Evolutionary conservation across 495 filamentous ascomycete species (phyloP).

Genomic region (Aspergillus bertholletiae): DNA sequence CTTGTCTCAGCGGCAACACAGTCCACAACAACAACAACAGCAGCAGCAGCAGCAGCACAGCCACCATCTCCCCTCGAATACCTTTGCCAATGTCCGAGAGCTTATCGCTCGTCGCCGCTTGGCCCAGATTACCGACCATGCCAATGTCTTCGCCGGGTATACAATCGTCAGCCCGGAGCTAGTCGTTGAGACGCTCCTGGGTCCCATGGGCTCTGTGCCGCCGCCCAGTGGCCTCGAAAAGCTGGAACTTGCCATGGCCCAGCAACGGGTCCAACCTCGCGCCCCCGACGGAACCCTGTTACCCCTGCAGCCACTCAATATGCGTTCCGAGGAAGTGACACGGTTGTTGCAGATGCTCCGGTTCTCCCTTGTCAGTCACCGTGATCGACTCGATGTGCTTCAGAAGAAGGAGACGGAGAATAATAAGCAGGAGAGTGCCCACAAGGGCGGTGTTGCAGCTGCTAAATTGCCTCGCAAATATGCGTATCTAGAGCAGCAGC

Average conservation of each 20-base stretch:
- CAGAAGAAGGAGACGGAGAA: conserved; percentile 43
- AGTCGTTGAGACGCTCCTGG: conserved; percentile 46
- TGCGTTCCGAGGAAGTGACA: conserved; percentile 46
- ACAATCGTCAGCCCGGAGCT: conserved; percentile 45
- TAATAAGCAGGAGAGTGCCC: conserved; percentile 33
- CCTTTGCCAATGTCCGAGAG: conserved; percentile 48
- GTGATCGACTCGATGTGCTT: conserved; percentile 43
- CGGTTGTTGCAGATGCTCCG: conserved; percentile 46
- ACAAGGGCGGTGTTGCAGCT: conserved; percentile 28
- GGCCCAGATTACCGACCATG: conserved; percentile 48
- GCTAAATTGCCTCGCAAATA: conserved; percentile 41
- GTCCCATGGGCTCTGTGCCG: conserved; percentile 46
- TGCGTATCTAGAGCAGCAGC: conserved; percentile 43
- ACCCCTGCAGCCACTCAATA: conserved; percentile 43
- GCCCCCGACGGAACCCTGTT: conserved; percentile 41
- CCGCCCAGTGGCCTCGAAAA: conserved; percentile 44
- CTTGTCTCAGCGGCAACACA: conserved; percentile 24
- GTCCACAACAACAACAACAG: conserved; percentile 11
- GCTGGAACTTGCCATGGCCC: conserved; percentile 46
- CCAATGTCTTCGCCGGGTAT: conserved; percentile 48
- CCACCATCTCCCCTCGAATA: conserved; percentile 36
- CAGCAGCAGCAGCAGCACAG: conserved; percentile 22
- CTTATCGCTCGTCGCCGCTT: conserved; percentile 48
- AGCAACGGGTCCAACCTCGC: conserved; percentile 45
- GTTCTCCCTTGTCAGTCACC: conserved; percentile 45